phyloP scores from a whole-genome alignment of 768 basidiomycete genomes.

The Leccinum sublutescens region DNA sequence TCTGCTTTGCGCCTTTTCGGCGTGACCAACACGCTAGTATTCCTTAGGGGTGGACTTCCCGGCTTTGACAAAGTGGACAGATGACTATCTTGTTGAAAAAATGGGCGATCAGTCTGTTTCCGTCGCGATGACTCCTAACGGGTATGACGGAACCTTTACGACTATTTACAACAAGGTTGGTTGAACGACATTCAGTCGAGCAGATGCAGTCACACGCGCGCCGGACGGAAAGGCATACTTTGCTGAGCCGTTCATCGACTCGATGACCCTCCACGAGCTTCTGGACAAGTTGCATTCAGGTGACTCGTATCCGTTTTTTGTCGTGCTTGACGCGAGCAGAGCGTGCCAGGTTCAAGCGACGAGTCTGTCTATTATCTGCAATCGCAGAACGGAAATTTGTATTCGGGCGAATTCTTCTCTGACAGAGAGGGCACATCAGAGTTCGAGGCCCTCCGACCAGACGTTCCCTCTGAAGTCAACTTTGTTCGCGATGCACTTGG shows the following conservation, averaged over 20 bases:
- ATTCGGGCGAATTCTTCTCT: conserved; percentile 44
- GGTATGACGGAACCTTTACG: conserved; percentile 44
- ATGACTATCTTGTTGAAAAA: conserved; percentile 54
- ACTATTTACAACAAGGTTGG: conserved; percentile 7
- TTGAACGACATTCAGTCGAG: conserved; percentile 47
- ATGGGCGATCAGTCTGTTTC: conserved; percentile 60
- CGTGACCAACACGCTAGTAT: neutral
- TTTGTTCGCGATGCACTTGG: conserved; percentile 83
- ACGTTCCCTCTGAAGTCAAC: conserved; percentile 64
- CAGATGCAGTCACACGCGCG: conserved; percentile 65
- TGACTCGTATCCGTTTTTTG: conserved; percentile 11
- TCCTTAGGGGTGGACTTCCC: conserved; percentile 46
- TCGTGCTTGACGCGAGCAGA: neutral
- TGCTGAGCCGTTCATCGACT: conserved; percentile 66
- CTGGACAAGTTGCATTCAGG: conserved; percentile 42
- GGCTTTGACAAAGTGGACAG: conserved; percentile 58
- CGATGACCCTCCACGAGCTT: conserved; percentile 63
- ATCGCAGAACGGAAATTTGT: conserved; percentile 90
- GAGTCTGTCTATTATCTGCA: conserved; percentile 69
- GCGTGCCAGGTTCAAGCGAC: conserved; percentile 11
- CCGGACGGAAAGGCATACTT: conserved; percentile 64
- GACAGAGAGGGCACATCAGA: conserved; percentile 47
- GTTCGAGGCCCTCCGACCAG: conserved; percentile 56
- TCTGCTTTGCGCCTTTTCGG: neutral
- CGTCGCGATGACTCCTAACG: conserved; percentile 81